A percentile compares a stretch with the other conserved stretches of the same genome.
Evolutionary conservation across 805 yeast species (phyloP).

Genomic region (Yueomyces sp.): DNA sequence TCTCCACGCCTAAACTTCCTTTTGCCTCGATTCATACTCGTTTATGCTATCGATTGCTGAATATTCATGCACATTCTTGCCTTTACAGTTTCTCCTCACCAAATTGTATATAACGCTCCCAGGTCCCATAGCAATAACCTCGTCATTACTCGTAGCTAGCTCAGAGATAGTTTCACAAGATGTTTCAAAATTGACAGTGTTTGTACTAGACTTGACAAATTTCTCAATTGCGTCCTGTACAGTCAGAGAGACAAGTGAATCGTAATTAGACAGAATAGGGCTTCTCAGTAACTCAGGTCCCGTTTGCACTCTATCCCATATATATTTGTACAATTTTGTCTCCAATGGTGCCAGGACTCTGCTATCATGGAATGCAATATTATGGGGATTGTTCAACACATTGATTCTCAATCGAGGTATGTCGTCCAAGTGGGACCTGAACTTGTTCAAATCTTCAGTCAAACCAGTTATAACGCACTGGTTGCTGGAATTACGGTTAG

Average conservation of each 20-base stretch:
- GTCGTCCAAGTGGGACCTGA: slow-evolving; percentile 9
- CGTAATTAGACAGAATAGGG: slow-evolving; percentile 21
- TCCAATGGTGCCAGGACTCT: slow-evolving; percentile 19
- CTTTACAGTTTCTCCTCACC: slow-evolving; percentile 13
- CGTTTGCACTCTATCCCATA: slow-evolving; percentile 19
- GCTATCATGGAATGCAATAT: slow-evolving; percentile 23
- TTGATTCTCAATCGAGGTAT: slow-evolving; percentile 16
- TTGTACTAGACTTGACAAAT: slow-evolving; percentile 21
- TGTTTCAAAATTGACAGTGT: slow-evolving; percentile 21
- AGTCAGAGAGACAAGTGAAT: slow-evolving; percentile 16
- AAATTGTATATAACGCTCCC: slow-evolving; percentile 19
- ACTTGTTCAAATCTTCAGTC: slow-evolving; percentile 14
- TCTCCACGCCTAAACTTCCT: too few relatives aligned
- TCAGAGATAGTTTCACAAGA: slow-evolving; percentile 19
- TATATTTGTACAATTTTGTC: slow-evolving; percentile 23
- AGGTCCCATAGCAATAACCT: slow-evolving; percentile 18
- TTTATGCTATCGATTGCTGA: too few relatives aligned
- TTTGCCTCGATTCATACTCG: too few relatives aligned
- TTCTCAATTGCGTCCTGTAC: slow-evolving; percentile 22
- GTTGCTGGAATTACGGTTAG: slow-evolving; percentile 20
- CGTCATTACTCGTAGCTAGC: background rate
- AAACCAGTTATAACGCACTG: slow-evolving; percentile 24
- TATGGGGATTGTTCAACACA: slow-evolving; percentile 19
- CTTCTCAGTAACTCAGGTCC: slow-evolving; percentile 14
- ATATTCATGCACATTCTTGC: too few relatives aligned